Evolutionary conservation across 2,329 filamentous ascomycete genomes (phyloP).

Genomic region (Aspergillus udagawae): DNA sequence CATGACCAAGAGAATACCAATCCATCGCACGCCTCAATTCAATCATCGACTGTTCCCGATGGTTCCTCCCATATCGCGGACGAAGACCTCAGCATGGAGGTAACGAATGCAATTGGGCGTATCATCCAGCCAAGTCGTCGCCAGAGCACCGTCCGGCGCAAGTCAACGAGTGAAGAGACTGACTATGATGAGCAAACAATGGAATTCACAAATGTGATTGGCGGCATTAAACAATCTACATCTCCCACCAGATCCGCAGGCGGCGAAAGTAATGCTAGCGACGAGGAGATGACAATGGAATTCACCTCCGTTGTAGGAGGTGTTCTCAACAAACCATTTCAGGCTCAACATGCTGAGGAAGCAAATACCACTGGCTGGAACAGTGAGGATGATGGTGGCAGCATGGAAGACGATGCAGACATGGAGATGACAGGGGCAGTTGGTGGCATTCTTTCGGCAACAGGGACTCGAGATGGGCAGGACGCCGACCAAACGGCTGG

Average conservation of each 20-base stretch:
- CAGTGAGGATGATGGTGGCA: constrained; percentile 23
- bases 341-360: constrained; percentile 6
- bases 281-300: constrained; percentile 48
- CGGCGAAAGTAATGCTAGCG: constrained; percentile 28
- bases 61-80: constrained; percentile 45
- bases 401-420: constrained; percentile 32
- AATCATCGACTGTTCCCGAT: constrained; percentile 9
- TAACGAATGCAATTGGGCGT: constrained; percentile 75
- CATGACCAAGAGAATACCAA: constrained; percentile 46
- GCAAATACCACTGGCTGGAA: constrained; percentile 20
- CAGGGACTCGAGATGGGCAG: constrained; percentile 35
- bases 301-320: constrained; percentile 45
- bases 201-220: constrained; percentile 44
- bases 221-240: constrained; percentile 32
- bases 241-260: constrained; percentile 25
- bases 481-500: constrained; percentile 50
- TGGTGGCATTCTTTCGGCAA: constrained; percentile 41
- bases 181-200: constrained; percentile 47
- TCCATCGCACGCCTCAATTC: constrained; percentile 22
- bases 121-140: constrained; percentile 54
- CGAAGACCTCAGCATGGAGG: constrained; percentile 88
- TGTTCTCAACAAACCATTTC: constrained; percentile 29
- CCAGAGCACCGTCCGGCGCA: constrained; percentile 40
- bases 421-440: constrained; percentile 60
- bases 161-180: constrained; percentile 38